Evolutionary conservation across 1,139 yeast genomes (phyloP).

Genomic region (Lodderomyces theae): DNA sequence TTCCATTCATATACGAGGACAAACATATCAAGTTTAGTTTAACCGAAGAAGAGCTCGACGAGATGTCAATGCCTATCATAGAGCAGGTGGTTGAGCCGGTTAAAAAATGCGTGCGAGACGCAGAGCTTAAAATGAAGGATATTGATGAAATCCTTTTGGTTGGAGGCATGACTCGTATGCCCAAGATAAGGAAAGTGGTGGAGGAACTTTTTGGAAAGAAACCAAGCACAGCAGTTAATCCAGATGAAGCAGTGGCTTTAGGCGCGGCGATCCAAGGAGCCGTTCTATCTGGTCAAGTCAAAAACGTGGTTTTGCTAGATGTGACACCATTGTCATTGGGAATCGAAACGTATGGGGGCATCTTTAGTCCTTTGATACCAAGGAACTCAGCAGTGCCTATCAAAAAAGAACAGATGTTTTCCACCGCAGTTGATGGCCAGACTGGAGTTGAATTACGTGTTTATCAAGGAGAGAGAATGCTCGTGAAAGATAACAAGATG

Average conservation of each 20-base stretch:
- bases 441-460: constrained; percentile 77
- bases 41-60: constrained; percentile 63
- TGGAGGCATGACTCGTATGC: constrained; percentile 89
- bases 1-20: constrained; percentile 59
- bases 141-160: constrained; percentile 71
- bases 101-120: constrained; percentile 65
- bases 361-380: constrained; percentile 72
- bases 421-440: constrained; percentile 85
- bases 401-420: constrained; percentile 66
- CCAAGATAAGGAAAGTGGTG: constrained; percentile 60
- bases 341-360: constrained; percentile 80
- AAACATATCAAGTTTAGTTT: constrained; percentile 51
- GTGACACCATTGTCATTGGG: constrained; percentile 80
- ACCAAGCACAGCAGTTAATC: constrained; percentile 69
- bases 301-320: constrained; percentile 70
- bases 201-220: constrained; percentile 52
- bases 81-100: constrained; percentile 64
- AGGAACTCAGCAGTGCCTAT: constrained; percentile 77
- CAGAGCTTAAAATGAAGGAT: constrained; percentile 59
- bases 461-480: constrained; percentile 74
- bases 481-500: constrained; percentile 68
- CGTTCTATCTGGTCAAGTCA: constrained; percentile 65
- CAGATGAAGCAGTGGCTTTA: constrained; percentile 81
- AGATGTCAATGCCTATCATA: constrained; percentile 59
- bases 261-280: constrained; percentile 89